phyloP scores from a whole-genome alignment of 345 rosid genomes.

The Populus alba region DNA sequence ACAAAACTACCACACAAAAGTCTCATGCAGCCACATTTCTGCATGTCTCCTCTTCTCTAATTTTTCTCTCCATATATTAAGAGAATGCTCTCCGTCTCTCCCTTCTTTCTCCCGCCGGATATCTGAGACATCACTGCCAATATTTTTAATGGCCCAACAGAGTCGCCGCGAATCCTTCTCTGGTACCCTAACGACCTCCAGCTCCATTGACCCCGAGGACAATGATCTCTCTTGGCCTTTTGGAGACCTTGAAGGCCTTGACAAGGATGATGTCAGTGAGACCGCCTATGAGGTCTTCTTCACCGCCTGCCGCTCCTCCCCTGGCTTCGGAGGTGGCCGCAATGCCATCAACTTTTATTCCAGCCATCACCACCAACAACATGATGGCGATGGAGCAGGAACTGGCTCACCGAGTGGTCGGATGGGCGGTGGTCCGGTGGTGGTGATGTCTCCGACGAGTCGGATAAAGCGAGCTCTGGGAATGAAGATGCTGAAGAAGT shows the following conservation, averaged over 20 bases:
- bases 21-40: not conserved
- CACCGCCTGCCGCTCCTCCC: constrained; percentile 80
- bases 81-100: constrained; percentile 36
- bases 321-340: constrained; percentile 71
- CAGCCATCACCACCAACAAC: constrained; percentile 28
- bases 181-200: constrained; percentile 27
- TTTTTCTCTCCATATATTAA: constrained; percentile 16
- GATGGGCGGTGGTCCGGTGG: constrained; percentile 36
- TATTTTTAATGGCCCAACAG: constrained; percentile 43
- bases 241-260: constrained; percentile 51
- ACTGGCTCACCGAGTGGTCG: constrained; percentile 18
- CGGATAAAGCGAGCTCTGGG: constrained; percentile 72
- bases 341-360: constrained; percentile 66
- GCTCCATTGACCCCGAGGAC: constrained; percentile 20
- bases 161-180: constrained; percentile 53
- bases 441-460: constrained; percentile 69
- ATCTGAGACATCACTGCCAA: constrained; percentile 21
- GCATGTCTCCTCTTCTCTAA: not conserved
- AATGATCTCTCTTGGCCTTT: constrained; percentile 77
- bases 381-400: constrained; percentile 37
- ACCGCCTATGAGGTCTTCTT: constrained; percentile 87
- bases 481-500: constrained; percentile 66
- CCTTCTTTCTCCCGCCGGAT: constrained; percentile 43
- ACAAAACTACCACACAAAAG: not conserved
- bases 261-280: constrained; percentile 66